Conservation (phyloP, 2,329 filamentous ascomycete genomes). For the Cadophora sp. region DNA sequence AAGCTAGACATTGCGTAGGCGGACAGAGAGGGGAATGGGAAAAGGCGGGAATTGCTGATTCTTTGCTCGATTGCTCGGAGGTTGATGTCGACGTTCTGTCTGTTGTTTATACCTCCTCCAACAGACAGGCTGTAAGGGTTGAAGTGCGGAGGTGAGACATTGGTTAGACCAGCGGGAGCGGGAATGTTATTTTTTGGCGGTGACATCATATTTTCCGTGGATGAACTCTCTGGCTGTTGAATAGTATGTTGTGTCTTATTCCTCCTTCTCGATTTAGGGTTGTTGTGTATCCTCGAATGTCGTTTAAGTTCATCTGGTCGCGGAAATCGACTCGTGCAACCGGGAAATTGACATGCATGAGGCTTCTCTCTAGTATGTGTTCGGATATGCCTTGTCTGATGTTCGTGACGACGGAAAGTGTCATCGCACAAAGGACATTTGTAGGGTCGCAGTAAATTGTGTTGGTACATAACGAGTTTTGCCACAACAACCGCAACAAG, state of each 20-base stretch:
- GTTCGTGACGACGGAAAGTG: conserved; percentile 15
- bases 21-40: conserved; percentile 61
- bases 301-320: conserved; percentile 95
- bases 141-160: conserved; percentile 90
- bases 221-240: conserved; percentile 53
- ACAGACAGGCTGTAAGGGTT: conserved; percentile 75
- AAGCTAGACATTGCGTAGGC: conserved; percentile 95
- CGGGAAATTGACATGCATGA: conserved; percentile 92
- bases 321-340: conserved; percentile 97
- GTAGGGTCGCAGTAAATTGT: too few relatives aligned
- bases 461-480: too few relatives aligned
- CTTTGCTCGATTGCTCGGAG: conserved; percentile 58
- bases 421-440: too few relatives aligned
- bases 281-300: conserved; percentile 98
- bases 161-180: conserved; percentile 88
- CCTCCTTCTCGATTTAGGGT: conserved; percentile 92
- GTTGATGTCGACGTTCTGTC: conserved; percentile 35
- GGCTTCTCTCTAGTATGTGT: conserved; percentile 99
- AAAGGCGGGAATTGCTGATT: too few relatives aligned
- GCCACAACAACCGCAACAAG: too few relatives aligned
- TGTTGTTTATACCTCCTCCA: conserved; percentile 34
- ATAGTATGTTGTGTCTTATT: conserved; percentile 73
- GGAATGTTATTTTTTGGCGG: conserved; percentile 82
- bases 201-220: conserved; percentile 73
- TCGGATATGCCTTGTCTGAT: conserved; percentile 74